Base-by-base conservation (phyloP, 176 grass and related monocot genomes). In the Carex pumila region DNA sequence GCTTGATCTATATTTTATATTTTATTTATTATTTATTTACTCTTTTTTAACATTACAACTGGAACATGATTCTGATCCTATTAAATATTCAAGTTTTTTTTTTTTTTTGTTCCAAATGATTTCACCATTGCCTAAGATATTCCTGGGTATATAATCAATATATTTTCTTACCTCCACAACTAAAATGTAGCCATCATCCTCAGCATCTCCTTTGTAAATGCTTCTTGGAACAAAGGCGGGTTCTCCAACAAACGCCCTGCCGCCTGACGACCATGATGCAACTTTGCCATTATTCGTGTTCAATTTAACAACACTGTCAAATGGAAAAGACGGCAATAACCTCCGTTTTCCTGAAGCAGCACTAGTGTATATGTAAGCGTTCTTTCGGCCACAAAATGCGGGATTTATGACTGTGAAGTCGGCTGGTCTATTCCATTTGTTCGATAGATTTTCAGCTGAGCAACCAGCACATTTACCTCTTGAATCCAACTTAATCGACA, bases 351-450 rank as follows among this genome's bases (percentile, higher is more conserved):
- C 93, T 2, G 96, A 95, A 1, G 88, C 47, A 0, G 83, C 65
- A 13, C 88, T 86, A 2, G 87, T 76, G 31, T 99, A 99, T 85
- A 99, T 39, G 68, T 89, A 99, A 17, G 84, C 78, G 79, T 85
- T 95, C 78, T 84, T 91, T 60, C 78, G 60, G 77, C 89, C 90
- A 18, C 83, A 22, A 70, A 83, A 95, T 85, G 29, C 19, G 2
- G 91, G 96, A 71, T 95, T 93, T 81, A 99, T 95, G 13, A 59
- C 77, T 7, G 87, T 93, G 86, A 99, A 99, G 64, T 99, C 93
- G 2, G 88, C 84, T 19, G 96, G 86, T 53, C 34, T 90, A 5
- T 84, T 86, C 88, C 91, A 92, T 86, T 86, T 85, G 57, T 90
- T 83, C 6, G 92, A 89, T 59, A 93, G 29, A 18, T 83, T 89